These are phyloP conservation scores for Ogataea siamensis DNA, from an alignment of 805 yeast genomes.

Conservation along the genomic window DNA sequence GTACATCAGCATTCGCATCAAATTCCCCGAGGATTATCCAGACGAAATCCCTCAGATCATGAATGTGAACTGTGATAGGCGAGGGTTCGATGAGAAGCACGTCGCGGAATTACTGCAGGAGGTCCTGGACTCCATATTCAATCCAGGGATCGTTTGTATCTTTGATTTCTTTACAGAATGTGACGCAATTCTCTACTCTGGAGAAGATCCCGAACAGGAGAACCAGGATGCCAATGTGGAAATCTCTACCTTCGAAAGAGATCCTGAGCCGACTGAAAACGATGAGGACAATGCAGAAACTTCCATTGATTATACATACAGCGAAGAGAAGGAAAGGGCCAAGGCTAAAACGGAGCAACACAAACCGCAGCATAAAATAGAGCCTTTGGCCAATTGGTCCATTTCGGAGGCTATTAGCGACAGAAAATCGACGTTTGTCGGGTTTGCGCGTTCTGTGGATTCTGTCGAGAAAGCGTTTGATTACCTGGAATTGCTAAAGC, in stretches of 20 bases:
- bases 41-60: constrained; percentile 56
- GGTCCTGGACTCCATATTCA: constrained; percentile 52
- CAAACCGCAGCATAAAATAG: constrained; percentile 20
- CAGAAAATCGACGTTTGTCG: constrained; percentile 83
- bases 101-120: constrained; percentile 47
- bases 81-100: constrained; percentile 44
- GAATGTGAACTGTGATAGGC: constrained; percentile 42
- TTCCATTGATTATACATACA: constrained; percentile 23
- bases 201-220: constrained; percentile 31
- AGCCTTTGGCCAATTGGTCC: constrained; percentile 71
- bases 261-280: background rate
- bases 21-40: constrained; percentile 76
- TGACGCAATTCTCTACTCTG: constrained; percentile 48
- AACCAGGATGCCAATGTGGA: constrained; percentile 20
- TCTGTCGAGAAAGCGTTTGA: constrained; percentile 67
- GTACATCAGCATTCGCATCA: constrained; percentile 57
- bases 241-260: background rate
- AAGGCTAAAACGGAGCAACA: constrained; percentile 17
- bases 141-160: constrained; percentile 66
- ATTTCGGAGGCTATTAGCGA: constrained; percentile 77
- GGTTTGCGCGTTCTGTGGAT: constrained; percentile 60
- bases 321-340: constrained; percentile 30
- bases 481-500: constrained; percentile 48
- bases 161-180: constrained; percentile 75
- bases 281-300: background rate